Evolutionary conservation across 345 rosid species (phyloP).

Genomic region (Pistacia vera): DNA sequence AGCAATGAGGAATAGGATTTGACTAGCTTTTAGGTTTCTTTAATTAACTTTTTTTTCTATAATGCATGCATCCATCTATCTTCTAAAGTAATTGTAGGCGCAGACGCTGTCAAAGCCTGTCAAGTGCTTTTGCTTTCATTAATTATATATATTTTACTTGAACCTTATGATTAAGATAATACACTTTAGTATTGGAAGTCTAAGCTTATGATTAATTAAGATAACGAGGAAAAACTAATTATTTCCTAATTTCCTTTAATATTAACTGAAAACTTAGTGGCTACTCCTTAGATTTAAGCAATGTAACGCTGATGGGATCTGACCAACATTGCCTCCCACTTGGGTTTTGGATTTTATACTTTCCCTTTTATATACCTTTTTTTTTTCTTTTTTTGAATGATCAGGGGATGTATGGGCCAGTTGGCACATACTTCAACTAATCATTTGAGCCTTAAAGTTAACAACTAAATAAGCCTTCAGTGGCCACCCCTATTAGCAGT

Average conservation of each 20-base stretch:
- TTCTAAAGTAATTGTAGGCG: conserved; percentile 6
- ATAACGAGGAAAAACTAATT: conserved; percentile 1
- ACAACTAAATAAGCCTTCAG: too few relatives aligned
- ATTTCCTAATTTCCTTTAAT: too few relatives aligned
- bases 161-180: background rate
- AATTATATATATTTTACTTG: background rate
- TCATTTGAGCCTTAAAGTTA: too few relatives aligned
- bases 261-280: too few relatives aligned
- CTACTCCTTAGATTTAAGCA: conserved; percentile 5
- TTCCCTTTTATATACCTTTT: too few relatives aligned
- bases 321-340: conserved; percentile 19
- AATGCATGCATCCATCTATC: too few relatives aligned
- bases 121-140: conserved; percentile 13
- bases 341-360: background rate
- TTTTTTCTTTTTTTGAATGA: too few relatives aligned
- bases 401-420: too few relatives aligned
- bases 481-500: too few relatives aligned
- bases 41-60: conserved; percentile 9
- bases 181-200: background rate
- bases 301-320: conserved; percentile 26
- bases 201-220: conserved; percentile 22
- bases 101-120: background rate
- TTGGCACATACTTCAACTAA: too few relatives aligned
- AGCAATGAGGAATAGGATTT: conserved; percentile 14
- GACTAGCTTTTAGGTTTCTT: conserved; percentile 8